Evolutionary conservation across 768 basidiomycete genomes (phyloP).

Genomic region (Neoboletus magnificus): DNA sequence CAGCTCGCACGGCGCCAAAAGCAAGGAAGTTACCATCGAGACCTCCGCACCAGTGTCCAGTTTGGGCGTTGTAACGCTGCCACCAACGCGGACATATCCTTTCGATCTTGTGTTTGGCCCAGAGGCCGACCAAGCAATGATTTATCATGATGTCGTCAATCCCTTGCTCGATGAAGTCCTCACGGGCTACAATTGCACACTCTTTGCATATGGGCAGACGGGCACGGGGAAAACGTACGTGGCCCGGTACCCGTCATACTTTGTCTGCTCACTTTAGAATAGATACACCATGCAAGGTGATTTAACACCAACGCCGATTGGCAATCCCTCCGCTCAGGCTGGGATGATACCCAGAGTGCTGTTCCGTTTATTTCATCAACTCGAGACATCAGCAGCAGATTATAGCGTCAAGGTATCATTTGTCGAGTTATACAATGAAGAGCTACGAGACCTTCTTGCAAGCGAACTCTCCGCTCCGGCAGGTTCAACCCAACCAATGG

Average conservation of each 20-base stretch:
- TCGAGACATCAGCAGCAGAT: slow-evolving; percentile 74
- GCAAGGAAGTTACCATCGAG: slow-evolving; percentile 77
- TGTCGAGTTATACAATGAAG: slow-evolving; percentile 97
- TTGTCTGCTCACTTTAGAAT: slow-evolving; percentile 12
- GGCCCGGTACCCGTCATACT: not conserved
- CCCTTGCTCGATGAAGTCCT: slow-evolving; percentile 95
- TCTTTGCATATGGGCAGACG: slow-evolving; percentile 98
- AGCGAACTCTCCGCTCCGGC: slow-evolving; percentile 69
- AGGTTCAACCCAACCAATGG: slow-evolving; percentile 76
- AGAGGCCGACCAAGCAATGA: slow-evolving; percentile 91
- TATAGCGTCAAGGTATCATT: slow-evolving; percentile 93
- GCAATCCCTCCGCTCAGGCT: slow-evolving; percentile 83
- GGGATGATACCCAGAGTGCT: slow-evolving; percentile 96
- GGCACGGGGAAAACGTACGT: slow-evolving; percentile 98
- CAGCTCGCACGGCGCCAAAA: slow-evolving; percentile 69
- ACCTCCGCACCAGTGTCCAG: slow-evolving; percentile 65
- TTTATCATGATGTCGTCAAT: slow-evolving; percentile 90
- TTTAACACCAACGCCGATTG: slow-evolving; percentile 73
- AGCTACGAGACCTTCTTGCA: slow-evolving; percentile 89
- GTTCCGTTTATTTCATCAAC: slow-evolving; percentile 84
- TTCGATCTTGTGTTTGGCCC: slow-evolving; percentile 97
- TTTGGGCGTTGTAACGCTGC: slow-evolving; percentile 69
- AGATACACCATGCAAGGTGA: slow-evolving; percentile 99
- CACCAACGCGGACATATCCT: slow-evolving; percentile 82
- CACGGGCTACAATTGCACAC: slow-evolving; percentile 92